Base-by-base conservation (phyloP, 495 filamentous ascomycete genomes). In the Neurospora tetraspora region DNA sequence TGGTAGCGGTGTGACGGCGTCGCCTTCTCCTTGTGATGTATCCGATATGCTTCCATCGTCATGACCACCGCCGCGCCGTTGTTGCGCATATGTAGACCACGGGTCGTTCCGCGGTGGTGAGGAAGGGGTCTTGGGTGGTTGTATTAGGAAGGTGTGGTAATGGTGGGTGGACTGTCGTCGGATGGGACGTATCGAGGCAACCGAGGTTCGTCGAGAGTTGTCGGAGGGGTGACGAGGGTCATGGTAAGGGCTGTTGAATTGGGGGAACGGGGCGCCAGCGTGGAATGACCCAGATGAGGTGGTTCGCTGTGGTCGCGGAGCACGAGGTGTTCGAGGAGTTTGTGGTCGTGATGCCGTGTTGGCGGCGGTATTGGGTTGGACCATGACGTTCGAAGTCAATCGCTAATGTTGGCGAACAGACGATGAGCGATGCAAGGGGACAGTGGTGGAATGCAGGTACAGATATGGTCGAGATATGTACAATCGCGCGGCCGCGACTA, bases 91-190 rank as follows among this genome's bases (percentile, higher is more conserved):
- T 3, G 65, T 14, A 31, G 31, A 34, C 12, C 74, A 74, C 42
- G 79, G 74, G 37, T 70, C 76, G 53, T 65, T 34, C 18, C 53
- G 23, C 9, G 72, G 78, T 43, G 76, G 77, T 40, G 81, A 78
- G 59, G 74, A 78, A 10, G 83, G 91, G n/a, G 91, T 91, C 75
- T 89, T 91, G 20, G 96, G 96, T 3, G 96, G 96, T 61, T 90
- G 89, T 1, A 93, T 97, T 37, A 94, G 93, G 78, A 99, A 98
- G 68, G 96, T 98, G 77, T 98, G 94, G 82, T 98, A 99, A 78
- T 93, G 91, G 42, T 90, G 86, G 6, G 91, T 92, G 69, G 91
- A 92, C 73, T 90, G 85, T 71, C 88, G 92, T 68, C 85, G 83
- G 4, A 81, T 65, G 4, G 72, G 71, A 1, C 43, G 70, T 45